A percentile compares a stretch with the other conserved stretches of the same genome.
Conservation (phyloP, 805 yeast species). For the Monosporozyma servazzii region DNA sequence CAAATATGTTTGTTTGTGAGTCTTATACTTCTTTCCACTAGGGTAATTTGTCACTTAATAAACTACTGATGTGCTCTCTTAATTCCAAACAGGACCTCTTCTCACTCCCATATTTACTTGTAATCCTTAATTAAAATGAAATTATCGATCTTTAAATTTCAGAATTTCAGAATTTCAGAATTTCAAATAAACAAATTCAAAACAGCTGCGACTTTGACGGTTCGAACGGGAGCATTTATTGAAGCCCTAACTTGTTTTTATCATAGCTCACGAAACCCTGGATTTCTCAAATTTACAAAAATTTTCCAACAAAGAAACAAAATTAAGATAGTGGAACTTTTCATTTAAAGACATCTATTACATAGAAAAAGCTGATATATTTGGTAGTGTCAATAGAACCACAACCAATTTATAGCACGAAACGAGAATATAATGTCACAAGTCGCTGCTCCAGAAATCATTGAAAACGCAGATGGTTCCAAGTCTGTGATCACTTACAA, state of each 20-base stretch:
- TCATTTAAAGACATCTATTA: neutral
- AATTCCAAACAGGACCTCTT: neutral
- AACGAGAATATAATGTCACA: constrained; percentile 37
- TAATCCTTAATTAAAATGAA: neutral
- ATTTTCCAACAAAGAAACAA: neutral
- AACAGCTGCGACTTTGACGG: neutral
- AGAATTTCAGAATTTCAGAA: no score
- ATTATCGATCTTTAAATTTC: neutral
- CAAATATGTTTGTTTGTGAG: no score
- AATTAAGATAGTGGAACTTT: neutral
- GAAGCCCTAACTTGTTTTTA: neutral
- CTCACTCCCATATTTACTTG: neutral
- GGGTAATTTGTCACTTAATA: neutral
- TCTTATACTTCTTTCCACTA: no score
- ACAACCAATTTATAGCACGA: neutral
- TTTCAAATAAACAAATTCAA: neutral
- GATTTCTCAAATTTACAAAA: neutral
- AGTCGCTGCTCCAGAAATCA: constrained; percentile 64
- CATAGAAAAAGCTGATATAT: neutral
- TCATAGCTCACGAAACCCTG: neutral
- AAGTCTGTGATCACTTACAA: constrained; percentile 76
- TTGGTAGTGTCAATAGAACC: neutral
- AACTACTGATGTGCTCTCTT: neutral
- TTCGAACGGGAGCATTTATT: neutral
- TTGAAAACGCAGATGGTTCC: constrained; percentile 77